phyloP scores from a whole-genome alignment of 129 eudicot genomes.

The Dittrichia graveolens region DNA sequence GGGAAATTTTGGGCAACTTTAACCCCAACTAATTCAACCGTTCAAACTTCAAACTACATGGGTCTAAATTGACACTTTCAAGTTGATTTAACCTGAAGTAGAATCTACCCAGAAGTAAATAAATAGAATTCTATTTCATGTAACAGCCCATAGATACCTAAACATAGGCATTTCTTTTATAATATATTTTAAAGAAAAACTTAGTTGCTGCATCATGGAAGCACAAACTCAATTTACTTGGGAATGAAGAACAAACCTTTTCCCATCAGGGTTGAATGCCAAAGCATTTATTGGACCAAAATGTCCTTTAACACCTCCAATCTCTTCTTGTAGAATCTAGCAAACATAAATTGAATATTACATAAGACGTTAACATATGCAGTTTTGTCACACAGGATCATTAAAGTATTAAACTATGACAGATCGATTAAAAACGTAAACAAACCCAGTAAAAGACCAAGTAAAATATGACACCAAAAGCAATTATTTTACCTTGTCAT shows the following conservation, averaged over 20 bases:
- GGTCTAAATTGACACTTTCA: too few relatives aligned
- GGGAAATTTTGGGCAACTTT: too few relatives aligned
- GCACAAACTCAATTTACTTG: not conserved
- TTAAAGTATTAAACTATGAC: not conserved
- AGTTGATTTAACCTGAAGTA: too few relatives aligned
- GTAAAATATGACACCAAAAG: not conserved
- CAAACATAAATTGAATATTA: slow-evolving; percentile 8
- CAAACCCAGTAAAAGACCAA: not conserved
- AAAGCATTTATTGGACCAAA: slow-evolving; percentile 95
- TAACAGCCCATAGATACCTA: not conserved
- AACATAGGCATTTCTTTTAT: too few relatives aligned
- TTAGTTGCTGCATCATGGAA: not conserved
- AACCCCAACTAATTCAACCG: too few relatives aligned
- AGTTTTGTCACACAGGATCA: not conserved
- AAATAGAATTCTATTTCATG: too few relatives aligned
- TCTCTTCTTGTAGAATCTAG: slow-evolving; percentile 78
- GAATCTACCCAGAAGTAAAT: too few relatives aligned
- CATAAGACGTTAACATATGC: not conserved
- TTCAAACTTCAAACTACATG: too few relatives aligned
- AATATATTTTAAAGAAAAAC: not conserved
- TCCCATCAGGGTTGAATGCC: slow-evolving; percentile 97
- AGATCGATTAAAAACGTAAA: not conserved
- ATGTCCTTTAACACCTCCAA: slow-evolving; percentile 93
- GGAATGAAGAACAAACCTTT: slow-evolving; percentile 50
- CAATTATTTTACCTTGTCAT: slow-evolving; percentile 66